Evolutionary conservation across 441 rosid genomes (phyloP), one percentile per base, ranked within the genome.

Genomic region (Lepidium campestre): DNA sequence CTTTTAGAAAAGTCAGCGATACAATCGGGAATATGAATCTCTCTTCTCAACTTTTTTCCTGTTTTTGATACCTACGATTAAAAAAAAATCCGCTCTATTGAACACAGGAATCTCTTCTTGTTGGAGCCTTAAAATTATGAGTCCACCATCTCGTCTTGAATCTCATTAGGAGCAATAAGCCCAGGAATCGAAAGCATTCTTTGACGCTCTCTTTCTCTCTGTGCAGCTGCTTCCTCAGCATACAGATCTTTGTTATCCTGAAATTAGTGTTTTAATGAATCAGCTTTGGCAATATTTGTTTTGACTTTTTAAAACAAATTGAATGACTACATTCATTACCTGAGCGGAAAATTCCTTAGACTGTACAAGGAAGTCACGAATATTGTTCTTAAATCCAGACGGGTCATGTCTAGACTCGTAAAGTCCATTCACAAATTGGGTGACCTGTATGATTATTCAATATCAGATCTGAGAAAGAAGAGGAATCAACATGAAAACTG

Each of bases 151-250:
- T 95, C 99, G 36, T 95, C 99, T 79, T 92, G 99, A 60, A 90
- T 87, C 78, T 95, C 99, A 57, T 85, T 86, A 7, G 99, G 99
- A 67, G 97, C 98, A 39, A 95, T 89, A 52, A 95, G 89, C 72
- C 99, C 99, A 1, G 99, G 98, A 70, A 94, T 89, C n/a, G 91
- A 83, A 67, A 91, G 90, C 99, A 94, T 94, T 72, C 99, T 80
- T 80, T 83, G 97, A 53, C 94, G 85, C 80, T 94, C 98, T 75
- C 84, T 82, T 42, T 89, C 98, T 65, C 89, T 84, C 81, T 89
- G 97, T 15, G 91, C 90, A 45, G 99, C 98, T 40, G 98, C 94
- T 72, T 94, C 99, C 75, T 94, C 99, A 1, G 97, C 98, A 42
- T 94, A 94, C 1, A 94, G 86, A 78, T 94, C 99, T 79, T 91